Evolutionary conservation across 2,329 filamentous ascomycete species (phyloP).

Genomic region (Colletotrichum eleusines): DNA sequence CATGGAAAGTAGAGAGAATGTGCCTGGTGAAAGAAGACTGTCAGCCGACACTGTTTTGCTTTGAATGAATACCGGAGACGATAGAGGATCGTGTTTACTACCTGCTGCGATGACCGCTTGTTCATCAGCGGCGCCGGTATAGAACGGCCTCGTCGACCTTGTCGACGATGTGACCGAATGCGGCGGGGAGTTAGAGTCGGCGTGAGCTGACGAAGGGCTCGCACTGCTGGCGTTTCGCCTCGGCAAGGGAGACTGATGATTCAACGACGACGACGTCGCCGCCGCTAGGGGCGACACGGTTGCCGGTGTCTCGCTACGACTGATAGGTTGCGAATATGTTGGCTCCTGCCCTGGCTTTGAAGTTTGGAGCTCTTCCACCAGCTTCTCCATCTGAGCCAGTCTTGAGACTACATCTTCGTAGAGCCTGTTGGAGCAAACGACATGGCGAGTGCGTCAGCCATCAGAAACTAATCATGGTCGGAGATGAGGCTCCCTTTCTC

Average conservation of each 20-base stretch:
- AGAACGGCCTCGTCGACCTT: slow-evolving; percentile 31
- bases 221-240: slow-evolving; percentile 32
- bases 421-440: slow-evolving; percentile 11
- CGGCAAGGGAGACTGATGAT: slow-evolving; percentile 22
- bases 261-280: slow-evolving; percentile 45
- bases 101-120: slow-evolving; percentile 23
- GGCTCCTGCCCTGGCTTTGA: slow-evolving; percentile 21
- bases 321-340: too few relatives aligned
- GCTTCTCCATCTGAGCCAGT: slow-evolving; percentile 38
- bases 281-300: slow-evolving; percentile 9
- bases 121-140: slow-evolving; percentile 25
- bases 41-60: slow-evolving; percentile 1
- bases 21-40: slow-evolving; percentile 3
- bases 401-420: slow-evolving; percentile 41
- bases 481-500: background rate
- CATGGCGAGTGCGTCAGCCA: slow-evolving; percentile 13
- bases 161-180: slow-evolving; percentile 33
- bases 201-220: slow-evolving; percentile 29
- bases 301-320: too few relatives aligned
- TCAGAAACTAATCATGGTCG: background rate
- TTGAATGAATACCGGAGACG: too few relatives aligned
- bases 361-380: slow-evolving; percentile 38
- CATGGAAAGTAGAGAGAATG: slow-evolving; percentile 32
- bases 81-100: slow-evolving; percentile 1
- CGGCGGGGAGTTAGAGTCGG: slow-evolving; percentile 31